Evolutionary conservation across 257 asterid species (phyloP).

Genomic region (Capsicum baccatum): DNA sequence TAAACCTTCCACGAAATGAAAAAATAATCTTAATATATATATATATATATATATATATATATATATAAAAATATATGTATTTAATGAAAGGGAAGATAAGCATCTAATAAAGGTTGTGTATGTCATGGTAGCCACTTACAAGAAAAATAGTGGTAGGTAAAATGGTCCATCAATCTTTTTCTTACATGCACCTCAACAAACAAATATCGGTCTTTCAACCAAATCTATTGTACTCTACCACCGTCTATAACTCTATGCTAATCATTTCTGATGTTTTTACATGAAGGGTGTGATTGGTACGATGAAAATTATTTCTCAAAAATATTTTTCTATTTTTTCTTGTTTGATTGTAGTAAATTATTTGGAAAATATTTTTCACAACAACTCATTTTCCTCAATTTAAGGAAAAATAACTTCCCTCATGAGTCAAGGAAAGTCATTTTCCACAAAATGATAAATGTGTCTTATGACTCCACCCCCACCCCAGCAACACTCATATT

Average conservation of each 20-base stretch:
- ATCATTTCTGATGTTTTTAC: not conserved
- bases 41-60: not conserved
- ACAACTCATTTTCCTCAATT: too few species aligned
- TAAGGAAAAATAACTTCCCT: too few species aligned
- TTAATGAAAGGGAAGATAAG: not conserved
- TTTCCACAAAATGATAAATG: too few species aligned
- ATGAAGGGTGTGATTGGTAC: not conserved
- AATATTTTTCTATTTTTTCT: too few species aligned
- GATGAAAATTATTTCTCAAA: too few species aligned
- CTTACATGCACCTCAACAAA: conserved; percentile 12
- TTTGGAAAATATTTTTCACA: too few species aligned
- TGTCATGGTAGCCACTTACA: conserved; percentile 24
- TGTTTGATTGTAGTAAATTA: too few species aligned
- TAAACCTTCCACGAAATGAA: not conserved
- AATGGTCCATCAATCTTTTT: conserved; percentile 14
- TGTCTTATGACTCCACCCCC: too few species aligned
- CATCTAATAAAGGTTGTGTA: not conserved
- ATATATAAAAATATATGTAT: not conserved
- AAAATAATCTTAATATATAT: not conserved
- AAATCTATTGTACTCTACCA: not conserved
- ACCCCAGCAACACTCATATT: too few species aligned
- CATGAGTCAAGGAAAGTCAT: too few species aligned
- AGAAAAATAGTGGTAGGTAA: not conserved
- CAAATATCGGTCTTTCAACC: not conserved
- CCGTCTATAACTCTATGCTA: not conserved